A percentile compares a stretch with the other conserved stretches of the same genome.
These are phyloP conservation scores for Plasmodium chabaudi DNA, from an alignment of 169 alveolate genomes.

Conservation along the genomic window DNA sequence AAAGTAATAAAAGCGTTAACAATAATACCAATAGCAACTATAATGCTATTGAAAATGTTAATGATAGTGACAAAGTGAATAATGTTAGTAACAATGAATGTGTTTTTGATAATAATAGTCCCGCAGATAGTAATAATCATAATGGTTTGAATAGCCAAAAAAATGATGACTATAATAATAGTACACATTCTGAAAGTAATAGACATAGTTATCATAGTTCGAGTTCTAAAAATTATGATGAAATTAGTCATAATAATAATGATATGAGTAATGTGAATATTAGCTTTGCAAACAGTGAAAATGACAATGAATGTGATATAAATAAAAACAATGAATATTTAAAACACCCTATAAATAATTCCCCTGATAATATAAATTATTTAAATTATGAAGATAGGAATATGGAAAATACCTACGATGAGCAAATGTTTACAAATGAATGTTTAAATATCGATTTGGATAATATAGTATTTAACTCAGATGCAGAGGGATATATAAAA, in stretches of 20 bases:
- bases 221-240: not conserved
- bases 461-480: conserved; percentile 32
- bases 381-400: conserved; percentile 26
- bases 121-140: not conserved
- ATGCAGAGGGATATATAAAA: conserved; percentile 59
- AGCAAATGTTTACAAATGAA: conserved; percentile 31
- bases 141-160: not conserved
- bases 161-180: not conserved
- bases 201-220: not conserved
- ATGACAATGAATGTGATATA: not conserved
- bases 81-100: not conserved
- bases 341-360: not conserved
- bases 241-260: conserved; percentile 1
- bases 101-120: not conserved
- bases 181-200: not conserved
- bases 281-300: not conserved
- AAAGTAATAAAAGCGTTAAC: not conserved
- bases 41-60: not conserved
- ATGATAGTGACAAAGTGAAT: conserved; percentile 3
- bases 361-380: conserved; percentile 18
- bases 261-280: not conserved
- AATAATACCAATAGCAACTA: not conserved
- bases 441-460: conserved; percentile 64
- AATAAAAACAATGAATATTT: conserved; percentile 2
- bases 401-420: conserved; percentile 19